Percentiles rank a stretch among this genome's conserved stretches.
Conservation (phyloP, 176 grass and related monocot genomes). For the Raddia distichophylla region DNA sequence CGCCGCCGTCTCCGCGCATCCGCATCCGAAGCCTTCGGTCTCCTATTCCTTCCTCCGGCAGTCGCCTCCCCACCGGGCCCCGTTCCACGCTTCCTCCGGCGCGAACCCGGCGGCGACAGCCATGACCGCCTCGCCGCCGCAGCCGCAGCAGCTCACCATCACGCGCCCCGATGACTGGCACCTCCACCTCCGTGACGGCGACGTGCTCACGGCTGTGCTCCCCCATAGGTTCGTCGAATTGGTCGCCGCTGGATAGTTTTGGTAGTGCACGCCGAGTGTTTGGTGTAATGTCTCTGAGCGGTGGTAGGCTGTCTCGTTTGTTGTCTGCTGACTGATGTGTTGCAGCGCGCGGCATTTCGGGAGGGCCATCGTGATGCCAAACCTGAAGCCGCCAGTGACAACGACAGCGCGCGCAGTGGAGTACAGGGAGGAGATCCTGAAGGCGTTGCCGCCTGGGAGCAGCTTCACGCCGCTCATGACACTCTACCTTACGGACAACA, state of each 20-base stretch:
- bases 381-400: slow-evolving; percentile 87
- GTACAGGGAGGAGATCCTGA: slow-evolving; percentile 73
- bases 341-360: slow-evolving; percentile 78
- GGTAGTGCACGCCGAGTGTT: slow-evolving; percentile 14
- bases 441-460: slow-evolving; percentile 49
- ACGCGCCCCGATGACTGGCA: slow-evolving; percentile 93
- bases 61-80: not conserved
- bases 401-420: slow-evolving; percentile 66
- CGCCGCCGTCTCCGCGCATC: not conserved
- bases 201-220: slow-evolving; percentile 66
- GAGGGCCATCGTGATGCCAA: slow-evolving; percentile 94
- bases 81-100: not conserved
- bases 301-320: not conserved
- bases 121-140: slow-evolving; percentile 31
- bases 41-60: not conserved
- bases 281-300: slow-evolving; percentile 41
- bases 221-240: slow-evolving; percentile 52
- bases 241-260: not conserved
- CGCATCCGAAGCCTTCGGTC: slow-evolving; percentile 1
- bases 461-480: slow-evolving; percentile 83
- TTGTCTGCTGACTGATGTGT: not conserved
- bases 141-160: slow-evolving; percentile 49
- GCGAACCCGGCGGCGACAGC: not conserved
- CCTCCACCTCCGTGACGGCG: slow-evolving; percentile 84
- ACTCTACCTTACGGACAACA: slow-evolving; percentile 88